Evolutionary conservation across 2,329 filamentous ascomycete genomes (phyloP).

Genomic region (Trichophyton verrucosum): DNA sequence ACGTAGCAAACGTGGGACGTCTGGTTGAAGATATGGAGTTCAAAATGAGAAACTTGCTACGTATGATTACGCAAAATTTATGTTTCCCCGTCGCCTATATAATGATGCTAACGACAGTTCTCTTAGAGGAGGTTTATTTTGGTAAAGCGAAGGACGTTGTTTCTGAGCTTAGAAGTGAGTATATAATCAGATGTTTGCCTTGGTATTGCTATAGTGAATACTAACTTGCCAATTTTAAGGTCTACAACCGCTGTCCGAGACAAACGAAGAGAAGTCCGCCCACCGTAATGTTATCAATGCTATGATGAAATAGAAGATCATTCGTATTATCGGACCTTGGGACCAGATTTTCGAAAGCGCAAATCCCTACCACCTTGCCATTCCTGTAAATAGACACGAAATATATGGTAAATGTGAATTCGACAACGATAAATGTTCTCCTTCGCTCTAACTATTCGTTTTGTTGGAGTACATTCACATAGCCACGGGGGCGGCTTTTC

Average conservation of each 20-base stretch:
- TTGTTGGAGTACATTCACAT: not conserved
- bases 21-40: conserved; percentile 99
- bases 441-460: not conserved
- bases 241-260: conserved; percentile 69
- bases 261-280: conserved; percentile 67
- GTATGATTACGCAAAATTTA: conserved; percentile 24
- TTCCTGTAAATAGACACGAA: not conserved
- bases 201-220: conserved; percentile 4
- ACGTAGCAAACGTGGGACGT: conserved; percentile 88
- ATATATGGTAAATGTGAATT: not conserved
- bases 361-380: not conserved
- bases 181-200: not conserved
- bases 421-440: not conserved
- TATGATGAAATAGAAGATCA: conserved; percentile 31
- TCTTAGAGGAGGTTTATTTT: conserved; percentile 84
- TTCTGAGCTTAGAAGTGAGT: conserved; percentile 73
- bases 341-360: too few relatives aligned
- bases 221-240: conserved; percentile 27
- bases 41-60: conserved; percentile 95
- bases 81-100: not conserved
- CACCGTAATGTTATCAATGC: conserved; percentile 76
- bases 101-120: conserved; percentile 9
- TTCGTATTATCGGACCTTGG: too few relatives aligned
- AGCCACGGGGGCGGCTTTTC: too few relatives aligned
- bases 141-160: conserved; percentile 98